Percentiles rank a stretch among this genome's conserved stretches.
Conservation (phyloP, 805 yeast species). For the Candida glaebosa region DNA sequence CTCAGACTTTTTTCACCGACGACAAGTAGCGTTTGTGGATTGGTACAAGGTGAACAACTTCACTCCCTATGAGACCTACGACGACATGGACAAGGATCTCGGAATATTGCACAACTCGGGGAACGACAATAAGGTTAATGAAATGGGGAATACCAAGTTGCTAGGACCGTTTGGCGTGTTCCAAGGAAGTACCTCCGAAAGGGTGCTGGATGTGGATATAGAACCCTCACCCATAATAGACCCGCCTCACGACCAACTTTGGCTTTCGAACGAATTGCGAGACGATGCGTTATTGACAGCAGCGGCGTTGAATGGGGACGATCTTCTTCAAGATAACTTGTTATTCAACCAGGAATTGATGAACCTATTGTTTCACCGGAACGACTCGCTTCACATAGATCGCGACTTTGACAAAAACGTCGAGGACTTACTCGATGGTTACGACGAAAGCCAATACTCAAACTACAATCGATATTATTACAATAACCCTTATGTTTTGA, state of each 20-base stretch:
- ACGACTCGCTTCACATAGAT: conserved; percentile 13
- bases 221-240: conserved; percentile 2
- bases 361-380: conserved; percentile 51
- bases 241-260: conserved; percentile 48
- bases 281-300: conserved; percentile 75
- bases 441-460: conserved; percentile 38
- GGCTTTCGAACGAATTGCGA: conserved; percentile 68
- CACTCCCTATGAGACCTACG: conserved; percentile 62
- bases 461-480: conserved; percentile 37
- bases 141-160: conserved; percentile 45
- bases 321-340: conserved; percentile 37
- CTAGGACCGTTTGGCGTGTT: conserved; percentile 87
- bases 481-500: conserved; percentile 36
- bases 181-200: conserved; percentile 7
- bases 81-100: conserved; percentile 75
- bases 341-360: conserved; percentile 33
- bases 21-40: conserved; percentile 69
- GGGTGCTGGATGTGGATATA: background rate
- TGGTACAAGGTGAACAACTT: conserved; percentile 54
- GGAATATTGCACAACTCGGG: conserved; percentile 49
- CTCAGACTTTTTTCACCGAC: conserved; percentile 56
- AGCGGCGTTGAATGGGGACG: conserved; percentile 64
- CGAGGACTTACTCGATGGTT: conserved; percentile 17
- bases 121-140: conserved; percentile 28
- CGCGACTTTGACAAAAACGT: conserved; percentile 7